A percentile compares a stretch with the other conserved stretches of the same genome.
Conservation (phyloP, 768 basidiomycete genomes). For the Lanmaoa rubissima region DNA sequence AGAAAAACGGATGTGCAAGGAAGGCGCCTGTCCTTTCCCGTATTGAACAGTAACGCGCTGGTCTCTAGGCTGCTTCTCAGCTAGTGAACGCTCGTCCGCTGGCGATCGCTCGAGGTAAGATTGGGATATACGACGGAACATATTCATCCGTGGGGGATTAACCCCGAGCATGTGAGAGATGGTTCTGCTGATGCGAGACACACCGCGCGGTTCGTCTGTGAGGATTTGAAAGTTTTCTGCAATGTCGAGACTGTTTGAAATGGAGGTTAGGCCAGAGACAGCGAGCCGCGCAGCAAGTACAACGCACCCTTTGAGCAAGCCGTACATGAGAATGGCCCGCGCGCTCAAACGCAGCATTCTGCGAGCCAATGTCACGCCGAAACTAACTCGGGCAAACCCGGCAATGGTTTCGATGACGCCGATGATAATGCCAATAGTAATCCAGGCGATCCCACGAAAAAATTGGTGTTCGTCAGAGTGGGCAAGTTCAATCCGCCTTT, state of each 20-base stretch:
- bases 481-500: constrained; percentile 49
- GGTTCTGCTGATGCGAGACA: constrained; percentile 22
- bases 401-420: constrained; percentile 63
- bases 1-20: constrained; percentile 56
- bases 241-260: constrained; percentile 44
- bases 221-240: constrained; percentile 54
- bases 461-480: constrained; percentile 45
- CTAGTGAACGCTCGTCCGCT: not conserved
- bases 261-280: not conserved
- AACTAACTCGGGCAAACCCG: constrained; percentile 57
- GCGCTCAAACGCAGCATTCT: constrained; percentile 56
- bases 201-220: constrained; percentile 35
- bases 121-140: constrained; percentile 55
- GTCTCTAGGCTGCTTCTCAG: constrained; percentile 9
- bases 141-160: constrained; percentile 48
- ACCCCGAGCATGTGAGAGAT: constrained; percentile 49
- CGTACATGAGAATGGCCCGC: constrained; percentile 56
- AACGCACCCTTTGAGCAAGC: constrained; percentile 65
- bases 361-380: constrained; percentile 52
- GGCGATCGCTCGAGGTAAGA: constrained; percentile 25
- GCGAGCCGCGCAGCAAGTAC: not conserved
- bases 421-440: constrained; percentile 56
- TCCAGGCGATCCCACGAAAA: constrained; percentile 64
- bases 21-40: constrained; percentile 44
- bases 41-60: constrained; percentile 53